Conservation (phyloP, 2,329 filamentous ascomycete species). For the Phaeosphaeria sp. region DNA sequence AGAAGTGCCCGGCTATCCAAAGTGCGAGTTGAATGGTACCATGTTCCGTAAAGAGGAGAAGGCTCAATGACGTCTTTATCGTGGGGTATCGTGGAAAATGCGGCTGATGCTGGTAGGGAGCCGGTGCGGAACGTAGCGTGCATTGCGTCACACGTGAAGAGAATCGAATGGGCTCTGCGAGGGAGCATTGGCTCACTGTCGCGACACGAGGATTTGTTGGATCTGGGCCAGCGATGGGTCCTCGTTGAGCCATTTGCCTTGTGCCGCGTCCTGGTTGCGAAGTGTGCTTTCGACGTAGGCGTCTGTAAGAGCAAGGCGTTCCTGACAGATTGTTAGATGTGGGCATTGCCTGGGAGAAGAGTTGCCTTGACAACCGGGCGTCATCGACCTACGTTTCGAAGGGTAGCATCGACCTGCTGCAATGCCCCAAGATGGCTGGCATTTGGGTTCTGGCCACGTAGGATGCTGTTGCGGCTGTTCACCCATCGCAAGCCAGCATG, state of each 20-base stretch:
- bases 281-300: conserved; percentile 62
- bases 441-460: conserved; percentile 59
- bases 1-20: neutral
- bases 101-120: conserved; percentile 14
- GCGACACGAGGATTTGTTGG: conserved; percentile 44
- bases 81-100: conserved; percentile 27
- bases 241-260: conserved; percentile 67
- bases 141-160: conserved; percentile 6
- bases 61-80: conserved; percentile 13
- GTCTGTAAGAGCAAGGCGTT: conserved; percentile 64
- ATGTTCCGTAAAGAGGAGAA: conserved; percentile 1
- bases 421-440: conserved; percentile 57
- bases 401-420: conserved; percentile 55
- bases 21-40: neutral
- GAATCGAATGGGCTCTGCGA: neutral
- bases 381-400: conserved; percentile 54
- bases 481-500: conserved; percentile 66
- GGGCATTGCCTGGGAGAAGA: neutral
- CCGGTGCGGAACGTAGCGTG: conserved; percentile 2
- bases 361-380: neutral
- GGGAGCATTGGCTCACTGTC: conserved; percentile 26
- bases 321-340: conserved; percentile 50
- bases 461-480: conserved; percentile 58
- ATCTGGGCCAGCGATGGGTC: conserved; percentile 64
- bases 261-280: conserved; percentile 60